A percentile compares a stretch with the other conserved stretches of the same genome.
These are phyloP conservation scores for Kwoniella shivajii DNA, from an alignment of 1,284 basidiomycete genomes.

Conservation along the genomic window DNA sequence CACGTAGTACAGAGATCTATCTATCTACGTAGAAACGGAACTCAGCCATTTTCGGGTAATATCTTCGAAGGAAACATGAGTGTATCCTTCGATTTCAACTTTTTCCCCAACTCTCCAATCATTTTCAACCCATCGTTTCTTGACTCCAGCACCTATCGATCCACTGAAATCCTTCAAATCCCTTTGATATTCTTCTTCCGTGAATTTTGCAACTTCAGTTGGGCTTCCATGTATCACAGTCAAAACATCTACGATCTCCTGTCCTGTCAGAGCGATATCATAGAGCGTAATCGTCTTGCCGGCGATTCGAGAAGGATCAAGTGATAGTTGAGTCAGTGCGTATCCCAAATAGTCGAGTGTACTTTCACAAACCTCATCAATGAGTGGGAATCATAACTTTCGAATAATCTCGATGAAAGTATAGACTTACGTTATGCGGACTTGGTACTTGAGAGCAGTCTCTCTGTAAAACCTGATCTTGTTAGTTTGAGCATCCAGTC, in stretches of 20 bases:
- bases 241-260: constrained; percentile 7
- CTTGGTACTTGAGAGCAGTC: background rate
- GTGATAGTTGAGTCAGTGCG: constrained; percentile 11
- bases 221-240: constrained; percentile 12
- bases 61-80: too few species aligned
- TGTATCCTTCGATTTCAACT: background rate
- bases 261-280: constrained; percentile 11
- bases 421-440: constrained; percentile 1
- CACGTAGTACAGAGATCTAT: too few species aligned
- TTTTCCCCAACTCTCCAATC: constrained; percentile 12
- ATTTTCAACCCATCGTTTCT: constrained; percentile 9
- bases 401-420: background rate
- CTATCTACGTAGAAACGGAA: too few species aligned
- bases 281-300: constrained; percentile 1
- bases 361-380: background rate
- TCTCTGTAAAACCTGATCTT: background rate
- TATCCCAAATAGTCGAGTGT: constrained; percentile 12
- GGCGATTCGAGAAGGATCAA: background rate
- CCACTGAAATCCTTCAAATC: background rate
- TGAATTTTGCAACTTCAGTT: background rate
- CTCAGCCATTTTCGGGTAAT: too few species aligned
- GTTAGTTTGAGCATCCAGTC: too few species aligned
- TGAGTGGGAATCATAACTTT: background rate
- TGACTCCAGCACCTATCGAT: constrained; percentile 6
- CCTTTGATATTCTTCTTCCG: constrained; percentile 1